Evolutionary conservation across 148 eudicot species (phyloP), one percentile per base, ranked within the genome.

Genomic region (Mesembryanthemum crystallinum): DNA sequence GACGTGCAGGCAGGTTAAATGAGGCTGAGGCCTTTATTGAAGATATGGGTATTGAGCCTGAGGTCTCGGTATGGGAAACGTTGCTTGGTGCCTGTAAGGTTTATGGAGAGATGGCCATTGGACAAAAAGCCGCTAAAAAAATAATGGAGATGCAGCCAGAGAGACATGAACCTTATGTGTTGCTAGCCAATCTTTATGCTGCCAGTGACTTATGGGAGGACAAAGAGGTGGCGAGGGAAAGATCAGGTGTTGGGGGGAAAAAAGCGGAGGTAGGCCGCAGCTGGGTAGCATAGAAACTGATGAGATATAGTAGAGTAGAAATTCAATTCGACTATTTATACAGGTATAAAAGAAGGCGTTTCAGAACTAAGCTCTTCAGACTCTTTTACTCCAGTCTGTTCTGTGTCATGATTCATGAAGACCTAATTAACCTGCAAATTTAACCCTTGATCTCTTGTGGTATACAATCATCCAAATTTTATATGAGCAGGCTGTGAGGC

Each of bases 141-240:
- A 49, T 85, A n/a, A 59, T 79, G 51, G 81, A 79, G 24, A 42
- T 85, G 35, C 64, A 79, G 39, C 80, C 83, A 8, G 58, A 60
- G 68, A 74, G 55, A 25, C 80, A 73, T 30, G 81, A 68, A n/a
- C 55, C 83, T 5, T 85, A 73, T 73, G 83, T 82, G 35, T 51
- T 79, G 78, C 74, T 85, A 61, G 83, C 85, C 13, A 85, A 85
- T 79, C 74, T 85, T 66, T 82, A 85, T 74, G 87, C 85, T 49
- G 83, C 79, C 33, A 65, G 76, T 42, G 83, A 83, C 24, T 30
- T 85, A 73, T 85, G 85, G 83, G 73, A 82, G 12, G 78, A 85
- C 45, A 84, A 84, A 72, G 84, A 77, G 65, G 66, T 59, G n/a
- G 42, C 73, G 63, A 73, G 83, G 77, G 82, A 81, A 23, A 70